Conservation (phyloP, 441 rosid genomes). For the Corymbia citriodora region DNA sequence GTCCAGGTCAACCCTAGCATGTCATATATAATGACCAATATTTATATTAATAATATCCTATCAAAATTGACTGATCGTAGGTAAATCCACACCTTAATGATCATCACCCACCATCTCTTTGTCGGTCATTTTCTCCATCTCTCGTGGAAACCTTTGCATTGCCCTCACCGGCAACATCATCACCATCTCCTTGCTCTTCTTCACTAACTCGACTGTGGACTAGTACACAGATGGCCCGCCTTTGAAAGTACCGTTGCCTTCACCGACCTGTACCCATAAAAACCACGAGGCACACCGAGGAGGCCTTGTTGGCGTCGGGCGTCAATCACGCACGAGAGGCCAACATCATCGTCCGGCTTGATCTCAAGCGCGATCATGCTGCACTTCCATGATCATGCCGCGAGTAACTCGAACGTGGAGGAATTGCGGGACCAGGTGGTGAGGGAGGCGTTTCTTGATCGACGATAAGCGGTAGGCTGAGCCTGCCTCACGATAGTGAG, state of each 20-base stretch:
- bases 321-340: neutral
- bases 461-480: neutral
- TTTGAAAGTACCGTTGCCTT: neutral
- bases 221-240: neutral
- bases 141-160: conserved; percentile 9
- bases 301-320: neutral
- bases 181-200: no score
- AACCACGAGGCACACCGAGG: neutral
- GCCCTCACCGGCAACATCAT: neutral
- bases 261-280: conserved; percentile 9
- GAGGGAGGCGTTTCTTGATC: conserved; percentile 6
- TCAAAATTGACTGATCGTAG: no score
- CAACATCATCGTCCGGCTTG: neutral
- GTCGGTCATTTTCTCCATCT: neutral
- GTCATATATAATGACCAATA: no score
- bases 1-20: no score
- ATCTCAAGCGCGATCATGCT: neutral
- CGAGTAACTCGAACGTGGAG: neutral
- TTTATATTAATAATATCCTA: no score
- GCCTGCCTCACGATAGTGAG: neutral
- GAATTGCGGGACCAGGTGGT: neutral
- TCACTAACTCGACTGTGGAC: no score
- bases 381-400: conserved; percentile 9
- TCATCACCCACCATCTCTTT: no score
- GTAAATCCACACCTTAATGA: no score